phyloP scores from a whole-genome alignment of 306 rosid species.

The Prunus salicina region DNA sequence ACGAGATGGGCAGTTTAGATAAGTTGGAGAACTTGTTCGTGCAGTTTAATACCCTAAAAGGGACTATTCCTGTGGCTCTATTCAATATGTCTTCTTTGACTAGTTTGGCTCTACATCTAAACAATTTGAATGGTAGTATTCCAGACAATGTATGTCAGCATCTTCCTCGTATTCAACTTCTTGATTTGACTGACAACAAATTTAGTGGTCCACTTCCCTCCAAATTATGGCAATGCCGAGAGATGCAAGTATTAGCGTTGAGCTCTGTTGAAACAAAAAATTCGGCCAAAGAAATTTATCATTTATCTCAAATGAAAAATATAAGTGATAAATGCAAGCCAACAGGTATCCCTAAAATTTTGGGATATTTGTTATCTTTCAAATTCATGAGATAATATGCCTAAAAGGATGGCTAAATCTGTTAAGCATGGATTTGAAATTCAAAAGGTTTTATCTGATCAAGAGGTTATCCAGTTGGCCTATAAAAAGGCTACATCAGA shows the following conservation, averaged over 20 bases:
- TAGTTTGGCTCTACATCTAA: background rate
- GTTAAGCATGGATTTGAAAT: too few species aligned
- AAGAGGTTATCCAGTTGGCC: too few species aligned
- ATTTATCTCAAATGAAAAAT: too few species aligned
- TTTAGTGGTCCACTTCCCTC: background rate
- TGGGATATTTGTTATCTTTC: too few species aligned
- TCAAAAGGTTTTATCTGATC: too few species aligned
- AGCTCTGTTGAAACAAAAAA: too few species aligned
- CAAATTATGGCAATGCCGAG: background rate
- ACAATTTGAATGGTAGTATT: background rate
- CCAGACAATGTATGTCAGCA: background rate
- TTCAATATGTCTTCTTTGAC: slow-evolving; percentile 13
- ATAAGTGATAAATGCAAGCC: too few species aligned
- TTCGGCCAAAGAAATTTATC: too few species aligned
- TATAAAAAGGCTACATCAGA: too few species aligned
- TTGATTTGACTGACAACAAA: background rate
- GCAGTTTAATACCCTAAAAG: slow-evolving; percentile 3
- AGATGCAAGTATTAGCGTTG: background rate
- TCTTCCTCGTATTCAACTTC: background rate
- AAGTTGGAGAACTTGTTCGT: background rate
- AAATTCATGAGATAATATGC: too few species aligned
- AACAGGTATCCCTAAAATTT: too few species aligned
- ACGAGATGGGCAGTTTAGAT: background rate
- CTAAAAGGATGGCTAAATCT: too few species aligned
- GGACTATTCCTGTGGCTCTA: background rate